Conservation (phyloP, 805 yeast species). For the Babjeviella inositovora region DNA sequence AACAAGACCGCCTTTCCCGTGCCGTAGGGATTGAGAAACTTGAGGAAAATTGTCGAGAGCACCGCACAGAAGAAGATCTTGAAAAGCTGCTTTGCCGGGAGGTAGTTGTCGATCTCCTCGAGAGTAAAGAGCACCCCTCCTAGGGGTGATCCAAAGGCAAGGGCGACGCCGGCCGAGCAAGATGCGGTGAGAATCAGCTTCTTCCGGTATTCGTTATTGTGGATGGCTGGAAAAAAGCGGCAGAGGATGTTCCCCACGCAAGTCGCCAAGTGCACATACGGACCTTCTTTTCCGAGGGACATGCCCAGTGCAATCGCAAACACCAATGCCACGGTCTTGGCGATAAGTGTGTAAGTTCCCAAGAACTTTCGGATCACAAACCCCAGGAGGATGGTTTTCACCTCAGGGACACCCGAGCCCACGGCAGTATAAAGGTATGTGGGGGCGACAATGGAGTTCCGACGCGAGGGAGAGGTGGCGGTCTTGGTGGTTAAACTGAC, state of each 20-base stretch:
- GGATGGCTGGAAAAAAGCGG: constrained; percentile 25
- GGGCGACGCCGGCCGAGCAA: constrained; percentile 42
- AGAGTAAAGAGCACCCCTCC: constrained; percentile 42
- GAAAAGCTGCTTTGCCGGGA: constrained; percentile 36
- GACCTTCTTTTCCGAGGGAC: constrained; percentile 45
- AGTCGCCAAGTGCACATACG: constrained; percentile 42
- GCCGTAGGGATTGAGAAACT: constrained; percentile 39
- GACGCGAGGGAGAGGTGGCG: constrained; percentile 7
- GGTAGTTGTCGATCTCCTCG: constrained; percentile 39
- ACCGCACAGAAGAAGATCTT: constrained; percentile 41
- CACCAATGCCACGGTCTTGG: constrained; percentile 29
- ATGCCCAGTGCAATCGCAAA: constrained; percentile 42
- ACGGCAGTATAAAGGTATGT: constrained; percentile 39
- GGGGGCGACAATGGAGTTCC: constrained; percentile 6
- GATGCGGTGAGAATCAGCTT: constrained; percentile 39
- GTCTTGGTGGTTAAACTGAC: constrained; percentile 30
- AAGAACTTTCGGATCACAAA: constrained; percentile 35
- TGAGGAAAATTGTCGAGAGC: constrained; percentile 30
- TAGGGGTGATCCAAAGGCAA: constrained; percentile 44
- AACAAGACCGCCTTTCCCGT: constrained; percentile 43
- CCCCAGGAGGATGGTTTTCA: constrained; percentile 41
- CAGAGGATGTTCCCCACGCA: constrained; percentile 40
- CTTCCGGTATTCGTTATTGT: constrained; percentile 28
- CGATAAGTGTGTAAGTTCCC: constrained; percentile 31
- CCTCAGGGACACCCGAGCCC: constrained; percentile 50